Percentiles rank a stretch among this genome's conserved stretches.
phyloP scores from a whole-genome alignment of 371 early-diverging fungal genomes.

The Rhizopus delemar region DNA sequence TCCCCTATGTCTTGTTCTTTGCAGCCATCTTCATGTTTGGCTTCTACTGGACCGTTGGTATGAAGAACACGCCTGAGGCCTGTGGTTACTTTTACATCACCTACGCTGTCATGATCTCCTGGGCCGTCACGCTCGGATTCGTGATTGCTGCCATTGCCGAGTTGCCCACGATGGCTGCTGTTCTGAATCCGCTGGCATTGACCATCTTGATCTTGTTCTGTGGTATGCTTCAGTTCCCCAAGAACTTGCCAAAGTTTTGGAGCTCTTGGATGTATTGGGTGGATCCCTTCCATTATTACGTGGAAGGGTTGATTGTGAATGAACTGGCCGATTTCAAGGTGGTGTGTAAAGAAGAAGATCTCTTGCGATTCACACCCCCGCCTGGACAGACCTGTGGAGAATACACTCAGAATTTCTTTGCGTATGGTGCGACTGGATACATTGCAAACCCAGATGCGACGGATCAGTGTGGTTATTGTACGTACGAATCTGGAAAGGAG shows the following conservation, averaged over 20 bases:
- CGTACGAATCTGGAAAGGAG: conserved; percentile 54
- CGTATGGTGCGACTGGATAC: conserved; percentile 51
- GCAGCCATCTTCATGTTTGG: conserved; percentile 53
- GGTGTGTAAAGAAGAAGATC: conserved; percentile 48
- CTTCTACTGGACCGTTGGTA: conserved; percentile 67
- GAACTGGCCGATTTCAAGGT: conserved; percentile 55
- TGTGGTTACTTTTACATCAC: conserved; percentile 61
- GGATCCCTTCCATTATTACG: conserved; percentile 66
- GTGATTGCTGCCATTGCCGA: conserved; percentile 65
- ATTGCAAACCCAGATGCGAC: conserved; percentile 50
- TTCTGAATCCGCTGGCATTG: conserved; percentile 63
- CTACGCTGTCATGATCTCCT: conserved; percentile 51
- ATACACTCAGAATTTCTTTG: conserved; percentile 54
- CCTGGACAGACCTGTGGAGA: conserved; percentile 57
- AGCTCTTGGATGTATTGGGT: conserved; percentile 70
- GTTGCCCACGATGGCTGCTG: conserved; percentile 57
- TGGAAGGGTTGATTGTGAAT: conserved; percentile 67
- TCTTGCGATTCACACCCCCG: conserved; percentile 55
- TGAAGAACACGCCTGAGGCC: conserved; percentile 40
- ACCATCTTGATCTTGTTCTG: conserved; percentile 62
- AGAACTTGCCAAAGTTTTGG: conserved; percentile 68
- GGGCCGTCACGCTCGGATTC: conserved; percentile 65
- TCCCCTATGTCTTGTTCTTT: conserved; percentile 53
- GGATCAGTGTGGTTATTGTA: conserved; percentile 63
- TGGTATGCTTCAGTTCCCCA: conserved; percentile 61